Evolutionary conservation across 345 rosid species (phyloP).

Genomic region (Pistacia atlantica): DNA sequence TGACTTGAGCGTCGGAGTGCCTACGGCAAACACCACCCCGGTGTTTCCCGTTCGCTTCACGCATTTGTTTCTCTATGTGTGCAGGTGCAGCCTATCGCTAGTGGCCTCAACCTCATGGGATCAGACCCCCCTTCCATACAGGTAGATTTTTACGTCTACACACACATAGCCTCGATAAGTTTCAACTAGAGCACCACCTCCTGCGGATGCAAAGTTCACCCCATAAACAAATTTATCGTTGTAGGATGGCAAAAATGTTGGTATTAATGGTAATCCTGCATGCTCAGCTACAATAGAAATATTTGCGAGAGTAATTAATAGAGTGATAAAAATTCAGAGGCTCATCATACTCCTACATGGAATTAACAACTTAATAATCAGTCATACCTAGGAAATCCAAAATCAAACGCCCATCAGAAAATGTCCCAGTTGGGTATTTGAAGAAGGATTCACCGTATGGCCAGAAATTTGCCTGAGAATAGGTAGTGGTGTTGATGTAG

Average conservation of each 20-base stretch:
- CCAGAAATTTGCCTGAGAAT: slow-evolving; percentile 25
- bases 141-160: no score
- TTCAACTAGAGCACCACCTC: slow-evolving; percentile 34
- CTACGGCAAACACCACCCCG: no score
- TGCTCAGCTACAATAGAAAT: slow-evolving; percentile 22
- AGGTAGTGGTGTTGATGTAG: slow-evolving; percentile 22
- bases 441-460: slow-evolving; percentile 37
- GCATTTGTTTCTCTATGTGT: no score
- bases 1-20: no score
- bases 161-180: slow-evolving; percentile 6
- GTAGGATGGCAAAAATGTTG: slow-evolving; percentile 21
- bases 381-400: slow-evolving; percentile 29
- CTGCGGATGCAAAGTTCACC: slow-evolving; percentile 40
- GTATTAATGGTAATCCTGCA: slow-evolving; percentile 28
- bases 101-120: no score
- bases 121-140: no score
- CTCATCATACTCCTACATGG: no score
- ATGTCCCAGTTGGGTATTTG: slow-evolving; percentile 23
- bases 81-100: no score
- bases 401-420: slow-evolving; percentile 31
- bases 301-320: no score
- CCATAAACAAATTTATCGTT: slow-evolving; percentile 21
- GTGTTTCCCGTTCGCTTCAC: no score
- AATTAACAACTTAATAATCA: no score
- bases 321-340: no score